Conservation (phyloP, 1,284 basidiomycete species). For the Ustilago hordei region DNA sequence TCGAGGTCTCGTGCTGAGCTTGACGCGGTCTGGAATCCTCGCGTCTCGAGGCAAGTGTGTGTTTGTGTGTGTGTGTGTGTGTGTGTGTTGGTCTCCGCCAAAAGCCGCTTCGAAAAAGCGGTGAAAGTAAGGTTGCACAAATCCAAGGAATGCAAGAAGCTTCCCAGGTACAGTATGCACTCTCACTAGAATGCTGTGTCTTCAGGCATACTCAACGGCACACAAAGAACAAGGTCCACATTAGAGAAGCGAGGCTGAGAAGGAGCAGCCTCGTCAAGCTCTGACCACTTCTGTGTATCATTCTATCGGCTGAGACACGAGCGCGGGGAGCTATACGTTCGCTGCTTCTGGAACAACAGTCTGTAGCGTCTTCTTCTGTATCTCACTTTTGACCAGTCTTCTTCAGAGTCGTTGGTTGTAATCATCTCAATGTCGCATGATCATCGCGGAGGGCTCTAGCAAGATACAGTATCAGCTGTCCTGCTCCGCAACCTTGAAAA, state of each 20-base stretch:
- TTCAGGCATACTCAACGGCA: neutral
- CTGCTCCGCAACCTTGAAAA: neutral
- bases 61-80: neutral
- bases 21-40: slow-evolving; percentile 3
- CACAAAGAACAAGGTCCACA: neutral
- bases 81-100: slow-evolving; percentile 1
- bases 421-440: too few species aligned
- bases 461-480: neutral
- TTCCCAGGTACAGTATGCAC: neutral
- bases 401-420: neutral
- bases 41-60: neutral
- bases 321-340: neutral
- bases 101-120: neutral
- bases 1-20: slow-evolving; percentile 9
- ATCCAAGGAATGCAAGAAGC: neutral
- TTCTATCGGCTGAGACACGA: neutral
- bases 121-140: neutral
- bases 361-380: neutral
- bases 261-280: neutral
- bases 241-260: neutral
- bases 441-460: too few species aligned
- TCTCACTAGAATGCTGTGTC: neutral
- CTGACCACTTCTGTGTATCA: neutral
- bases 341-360: neutral
- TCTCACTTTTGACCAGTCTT: neutral